phyloP scores from a whole-genome alignment of 495 filamentous ascomycete genomes.

The Penicillium pancosmium region DNA sequence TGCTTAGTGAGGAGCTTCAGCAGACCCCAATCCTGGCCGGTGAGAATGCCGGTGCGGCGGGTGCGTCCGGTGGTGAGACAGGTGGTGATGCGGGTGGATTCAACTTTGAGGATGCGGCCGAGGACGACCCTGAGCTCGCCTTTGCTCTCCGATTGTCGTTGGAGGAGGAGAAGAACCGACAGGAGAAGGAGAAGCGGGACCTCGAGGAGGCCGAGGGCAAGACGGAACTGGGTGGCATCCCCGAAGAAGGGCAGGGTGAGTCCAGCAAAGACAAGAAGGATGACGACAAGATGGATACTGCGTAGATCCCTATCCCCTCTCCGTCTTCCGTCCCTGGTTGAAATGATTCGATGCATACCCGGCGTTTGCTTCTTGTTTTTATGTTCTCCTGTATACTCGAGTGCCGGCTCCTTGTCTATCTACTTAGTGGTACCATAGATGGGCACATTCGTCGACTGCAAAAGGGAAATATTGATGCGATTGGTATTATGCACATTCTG shows the following conservation, averaged over 20 bases:
- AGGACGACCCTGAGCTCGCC: conserved; percentile 87
- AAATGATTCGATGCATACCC: conserved; percentile 48
- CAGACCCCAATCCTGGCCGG: conserved; percentile 86
- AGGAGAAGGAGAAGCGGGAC: conserved; percentile 81
- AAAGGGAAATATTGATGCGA: conserved; percentile 25
- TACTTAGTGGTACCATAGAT: neutral
- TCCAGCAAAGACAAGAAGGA: conserved; percentile 64
- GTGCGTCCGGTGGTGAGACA: conserved; percentile 47
- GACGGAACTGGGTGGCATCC: conserved; percentile 72
- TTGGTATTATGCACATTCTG: conserved; percentile 30
- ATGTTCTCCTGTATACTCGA: conserved; percentile 33
- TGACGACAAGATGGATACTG: conserved; percentile 81
- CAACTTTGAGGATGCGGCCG: conserved; percentile 54
- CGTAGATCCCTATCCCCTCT: conserved; percentile 27
- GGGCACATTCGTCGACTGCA: neutral
- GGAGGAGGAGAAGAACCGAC: conserved; percentile 94
- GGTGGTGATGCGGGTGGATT: conserved; percentile 74
- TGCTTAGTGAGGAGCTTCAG: conserved; percentile 90
- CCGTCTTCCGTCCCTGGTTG: conserved; percentile 9
- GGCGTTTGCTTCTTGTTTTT: conserved; percentile 39
- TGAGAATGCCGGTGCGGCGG: conserved; percentile 59
- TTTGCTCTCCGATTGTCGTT: conserved; percentile 96
- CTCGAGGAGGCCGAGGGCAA: conserved; percentile 72
- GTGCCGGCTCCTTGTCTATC: conserved; percentile 17
- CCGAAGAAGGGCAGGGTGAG: conserved; percentile 81